phyloP scores from a whole-genome alignment of 164 flowering plant species.

The Vitis vinifera region DNA sequence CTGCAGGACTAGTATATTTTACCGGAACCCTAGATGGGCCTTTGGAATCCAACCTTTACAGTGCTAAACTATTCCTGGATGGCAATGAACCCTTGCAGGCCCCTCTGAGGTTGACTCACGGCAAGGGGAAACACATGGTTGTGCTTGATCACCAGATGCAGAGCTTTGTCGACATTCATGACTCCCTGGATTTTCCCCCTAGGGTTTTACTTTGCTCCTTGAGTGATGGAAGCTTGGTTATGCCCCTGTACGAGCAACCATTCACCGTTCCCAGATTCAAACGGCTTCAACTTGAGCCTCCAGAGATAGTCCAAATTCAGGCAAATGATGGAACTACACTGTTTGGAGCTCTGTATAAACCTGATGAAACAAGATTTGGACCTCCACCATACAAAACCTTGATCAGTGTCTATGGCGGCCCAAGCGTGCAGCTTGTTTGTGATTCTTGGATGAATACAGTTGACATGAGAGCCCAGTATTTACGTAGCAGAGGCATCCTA shows the following conservation, averaged over 20 bases:
- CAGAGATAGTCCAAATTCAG: conserved; percentile 59
- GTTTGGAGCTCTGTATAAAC: conserved; percentile 79
- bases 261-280: conserved; percentile 43
- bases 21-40: conserved; percentile 83
- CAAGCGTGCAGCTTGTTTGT: conserved; percentile 70
- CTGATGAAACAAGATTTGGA: conserved; percentile 69
- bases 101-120: conserved; percentile 66
- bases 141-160: conserved; percentile 87
- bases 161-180: conserved; percentile 76
- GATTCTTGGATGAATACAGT: conserved; percentile 88
- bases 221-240: conserved; percentile 60
- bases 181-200: conserved; percentile 74
- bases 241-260: conserved; percentile 69
- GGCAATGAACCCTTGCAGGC: conserved; percentile 31
- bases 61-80: conserved; percentile 53
- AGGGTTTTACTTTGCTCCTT: conserved; percentile 63
- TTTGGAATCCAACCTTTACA: conserved; percentile 68
- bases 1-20: conserved; percentile 74
- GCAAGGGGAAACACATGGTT: conserved; percentile 76
- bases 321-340: conserved; percentile 75
- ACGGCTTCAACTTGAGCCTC: conserved; percentile 74
- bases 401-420: conserved; percentile 90
- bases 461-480: conserved; percentile 94
- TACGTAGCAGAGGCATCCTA: conserved; percentile 79
- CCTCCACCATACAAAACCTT: conserved; percentile 91